These are phyloP conservation scores for Ustilago sp. DNA, from an alignment of 1,284 basidiomycete genomes.

Conservation along the genomic window DNA sequence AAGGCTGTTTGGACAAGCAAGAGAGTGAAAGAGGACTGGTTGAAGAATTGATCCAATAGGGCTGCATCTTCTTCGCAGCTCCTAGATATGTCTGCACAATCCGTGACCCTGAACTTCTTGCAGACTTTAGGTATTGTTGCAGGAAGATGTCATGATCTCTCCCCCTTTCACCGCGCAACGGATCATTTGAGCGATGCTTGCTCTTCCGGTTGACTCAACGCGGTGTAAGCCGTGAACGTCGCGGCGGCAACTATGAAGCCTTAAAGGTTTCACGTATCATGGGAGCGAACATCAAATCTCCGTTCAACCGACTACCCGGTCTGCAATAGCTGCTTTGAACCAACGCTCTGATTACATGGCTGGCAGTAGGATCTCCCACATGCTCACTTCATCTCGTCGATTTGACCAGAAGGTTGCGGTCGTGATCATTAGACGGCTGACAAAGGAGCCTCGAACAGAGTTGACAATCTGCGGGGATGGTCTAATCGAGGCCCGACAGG, in stretches of 20 bases:
- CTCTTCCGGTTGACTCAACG: neutral
- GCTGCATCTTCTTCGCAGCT: neutral
- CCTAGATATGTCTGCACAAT: neutral
- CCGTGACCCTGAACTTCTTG: too few relatives aligned
- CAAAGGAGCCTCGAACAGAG: neutral
- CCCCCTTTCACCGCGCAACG: too few relatives aligned
- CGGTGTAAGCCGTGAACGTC: neutral
- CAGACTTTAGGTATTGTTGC: too few relatives aligned
- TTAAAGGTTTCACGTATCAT: neutral
- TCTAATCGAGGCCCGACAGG: too few relatives aligned
- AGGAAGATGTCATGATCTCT: too few relatives aligned
- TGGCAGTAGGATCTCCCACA: too few relatives aligned
- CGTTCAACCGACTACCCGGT: neutral
- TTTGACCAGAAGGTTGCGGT: too few relatives aligned
- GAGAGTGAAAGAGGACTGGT: neutral
- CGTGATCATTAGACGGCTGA: neutral
- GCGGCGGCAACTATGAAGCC: neutral
- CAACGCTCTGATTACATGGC: neutral
- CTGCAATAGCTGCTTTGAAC: neutral
- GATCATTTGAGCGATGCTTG: neutral
- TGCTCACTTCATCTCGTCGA: too few relatives aligned
- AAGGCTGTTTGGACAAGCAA: neutral
- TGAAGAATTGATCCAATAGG: too few relatives aligned
- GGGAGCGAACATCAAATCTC: neutral
- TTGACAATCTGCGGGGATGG: too few relatives aligned